Evolutionary conservation across 2,329 filamentous ascomycete species (phyloP), one percentile per base, ranked within the genome.

Genomic region (Fusarium oligoseptatum): DNA sequence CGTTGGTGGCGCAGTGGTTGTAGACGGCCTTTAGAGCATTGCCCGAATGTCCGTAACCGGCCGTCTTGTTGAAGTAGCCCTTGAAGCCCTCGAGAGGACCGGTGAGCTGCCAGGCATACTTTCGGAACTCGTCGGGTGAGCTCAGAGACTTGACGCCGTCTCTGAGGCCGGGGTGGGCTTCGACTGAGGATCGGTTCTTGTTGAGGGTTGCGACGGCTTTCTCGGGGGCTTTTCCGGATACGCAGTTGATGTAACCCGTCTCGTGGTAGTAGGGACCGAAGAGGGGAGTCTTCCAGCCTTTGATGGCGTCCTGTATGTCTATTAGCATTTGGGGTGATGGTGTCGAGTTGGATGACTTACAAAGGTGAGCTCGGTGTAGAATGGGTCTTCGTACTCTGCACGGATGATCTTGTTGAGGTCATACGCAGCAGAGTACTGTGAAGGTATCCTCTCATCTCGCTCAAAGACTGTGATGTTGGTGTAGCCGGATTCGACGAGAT

Each of bases 381-480:
- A 71, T 6, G 22, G 41, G 22, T 69, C 66, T 17, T 71, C 62
- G 52, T 71, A 69, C 58, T 72, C 70, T 29, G 70, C 63, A 6
- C 64, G 55, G 36, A 71, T 64, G 55, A 71, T 69, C 52, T 71
- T 71, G 58, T 69, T 71, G 3, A 71, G 41, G 8, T 71, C 62
- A 27, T 65, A 62, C 3, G 69, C 69, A 9, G 58, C 66, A 32
- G 69, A 71, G 43, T 66, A 69, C 36, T 39, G 58, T 2, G 69
- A 68, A 1, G 62, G 69, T 64, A 71, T 64, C 39, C 37, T 39
- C 45, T 68, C 56, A 12, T 61, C 64, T 17, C 48, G 56, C 60
- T 67, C 60, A 57, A 70, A 62, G 50, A 69, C 63, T 41, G 66
- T 60, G 56, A 71, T 68, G 41, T 66, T 68, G 27, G 57, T 60